Conservation (phyloP, 768 basidiomycete species). For the Hysterangium stoloniferum region DNA sequence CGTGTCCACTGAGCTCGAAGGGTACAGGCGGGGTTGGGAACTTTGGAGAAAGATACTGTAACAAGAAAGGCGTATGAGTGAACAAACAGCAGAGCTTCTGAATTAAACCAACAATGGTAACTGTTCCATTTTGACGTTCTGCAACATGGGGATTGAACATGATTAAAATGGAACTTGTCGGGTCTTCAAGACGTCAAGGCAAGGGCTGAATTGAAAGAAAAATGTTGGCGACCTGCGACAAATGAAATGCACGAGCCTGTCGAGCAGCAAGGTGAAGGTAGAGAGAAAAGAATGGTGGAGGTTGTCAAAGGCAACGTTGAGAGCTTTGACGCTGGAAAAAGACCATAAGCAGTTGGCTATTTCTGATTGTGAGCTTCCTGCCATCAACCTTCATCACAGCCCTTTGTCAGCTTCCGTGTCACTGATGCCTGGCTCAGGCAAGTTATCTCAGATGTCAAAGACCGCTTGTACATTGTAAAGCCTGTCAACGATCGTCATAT, state of each 20-base stretch:
- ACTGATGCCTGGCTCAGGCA: no score
- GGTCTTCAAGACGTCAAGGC: background rate
- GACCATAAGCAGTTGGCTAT: no score
- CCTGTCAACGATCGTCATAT: no score
- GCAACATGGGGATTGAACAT: conserved; percentile 4
- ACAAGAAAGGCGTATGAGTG: background rate
- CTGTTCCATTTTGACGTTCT: background rate
- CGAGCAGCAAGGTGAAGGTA: background rate
- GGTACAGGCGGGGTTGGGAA: conserved; percentile 28
- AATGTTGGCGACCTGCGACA: background rate
- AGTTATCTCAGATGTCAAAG: no score
- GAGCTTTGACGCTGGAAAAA: conserved; percentile 1
- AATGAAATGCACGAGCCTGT: conserved; percentile 7
- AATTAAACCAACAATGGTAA: background rate
- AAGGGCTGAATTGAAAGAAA: background rate
- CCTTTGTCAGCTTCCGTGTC: no score
- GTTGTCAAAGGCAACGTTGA: background rate
- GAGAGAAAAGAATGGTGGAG: background rate
- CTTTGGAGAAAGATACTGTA: conserved; percentile 28
- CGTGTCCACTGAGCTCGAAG: conserved; percentile 31
- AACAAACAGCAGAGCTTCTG: background rate
- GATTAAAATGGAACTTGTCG: background rate
- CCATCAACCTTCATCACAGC: no score
- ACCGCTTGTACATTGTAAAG: no score
- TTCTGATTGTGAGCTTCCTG: no score